phyloP scores from a whole-genome alignment of 192 early-diverging fungal species.

The Umbelopsis vinacea region DNA sequence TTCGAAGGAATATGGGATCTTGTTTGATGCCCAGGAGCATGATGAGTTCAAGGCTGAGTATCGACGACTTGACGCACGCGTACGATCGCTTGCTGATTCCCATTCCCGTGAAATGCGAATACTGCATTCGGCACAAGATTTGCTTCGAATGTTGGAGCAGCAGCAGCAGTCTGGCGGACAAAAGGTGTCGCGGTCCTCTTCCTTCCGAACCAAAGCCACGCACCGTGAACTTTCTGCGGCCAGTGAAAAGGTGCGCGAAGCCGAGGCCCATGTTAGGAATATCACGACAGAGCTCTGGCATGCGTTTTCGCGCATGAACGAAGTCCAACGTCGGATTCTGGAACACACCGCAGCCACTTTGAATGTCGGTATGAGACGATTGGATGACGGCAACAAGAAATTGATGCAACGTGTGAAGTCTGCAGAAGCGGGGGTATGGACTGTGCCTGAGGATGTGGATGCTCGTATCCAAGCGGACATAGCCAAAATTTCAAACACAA shows the following conservation, averaged over 20 bases:
- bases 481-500: background rate
- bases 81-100: background rate
- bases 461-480: background rate
- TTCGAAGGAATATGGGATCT: slow-evolving; percentile 20
- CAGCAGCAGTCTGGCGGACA: background rate
- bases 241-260: slow-evolving; percentile 18
- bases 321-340: slow-evolving; percentile 17
- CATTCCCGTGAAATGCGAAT: slow-evolving; percentile 20
- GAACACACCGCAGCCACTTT: slow-evolving; percentile 21
- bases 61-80: background rate
- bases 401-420: slow-evolving; percentile 21
- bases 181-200: background rate
- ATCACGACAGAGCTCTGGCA: slow-evolving; percentile 25
- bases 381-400: slow-evolving; percentile 26
- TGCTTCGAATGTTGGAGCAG: slow-evolving; percentile 17
- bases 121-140: slow-evolving; percentile 23
- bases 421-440: slow-evolving; percentile 3
- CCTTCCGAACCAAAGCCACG: background rate
- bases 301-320: slow-evolving; percentile 20
- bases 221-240: background rate
- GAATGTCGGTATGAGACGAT: slow-evolving; percentile 26
- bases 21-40: background rate
- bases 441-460: slow-evolving; percentile 7
- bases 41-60: slow-evolving; percentile 16
- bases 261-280: slow-evolving; percentile 5